phyloP scores from a whole-genome alignment of 2,329 filamentous ascomycete species.

The Claviceps citrina region DNA sequence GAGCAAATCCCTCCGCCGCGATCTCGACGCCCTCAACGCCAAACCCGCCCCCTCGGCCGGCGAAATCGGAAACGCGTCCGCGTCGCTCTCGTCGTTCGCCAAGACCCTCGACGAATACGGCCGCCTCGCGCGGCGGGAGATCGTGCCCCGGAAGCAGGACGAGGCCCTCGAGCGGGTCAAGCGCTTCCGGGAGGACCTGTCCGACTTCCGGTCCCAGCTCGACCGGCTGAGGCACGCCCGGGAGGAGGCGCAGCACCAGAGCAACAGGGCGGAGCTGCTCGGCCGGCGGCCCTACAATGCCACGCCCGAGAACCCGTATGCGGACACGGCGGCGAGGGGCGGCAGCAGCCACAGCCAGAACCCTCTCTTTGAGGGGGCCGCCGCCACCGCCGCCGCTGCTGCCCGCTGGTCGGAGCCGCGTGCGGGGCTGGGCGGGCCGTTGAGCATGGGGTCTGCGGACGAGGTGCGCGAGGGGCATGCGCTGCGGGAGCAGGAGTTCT shows the following conservation, averaged over 20 bases:
- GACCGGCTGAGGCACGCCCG: conserved; percentile 60
- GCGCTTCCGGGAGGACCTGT: conserved; percentile 69
- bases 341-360: no score
- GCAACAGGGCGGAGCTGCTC: conserved; percentile 65
- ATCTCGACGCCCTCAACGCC: conserved; percentile 55
- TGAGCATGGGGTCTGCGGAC: conserved; percentile 37
- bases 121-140: conserved; percentile 68
- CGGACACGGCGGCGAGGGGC: conserved; percentile 33
- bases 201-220: conserved; percentile 64
- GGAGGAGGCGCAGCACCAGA: conserved; percentile 53
- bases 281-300: conserved; percentile 65
- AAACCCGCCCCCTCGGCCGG: conserved; percentile 45
- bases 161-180: conserved; percentile 77
- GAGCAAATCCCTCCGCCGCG: conserved; percentile 61
- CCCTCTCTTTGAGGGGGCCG: no score
- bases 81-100: conserved; percentile 62
- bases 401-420: no score
- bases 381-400: no score
- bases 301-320: conserved; percentile 89
- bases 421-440: no score
- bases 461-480: conserved; percentile 65
- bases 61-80: conserved; percentile 54
- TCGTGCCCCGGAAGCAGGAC: conserved; percentile 79
- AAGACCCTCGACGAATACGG: conserved; percentile 90
- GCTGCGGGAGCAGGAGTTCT: conserved; percentile 78